Evolutionary conservation across 2,329 filamentous ascomycete species (phyloP), one percentile per base, ranked within the genome.

Genomic region (Alternaria alternata): DNA sequence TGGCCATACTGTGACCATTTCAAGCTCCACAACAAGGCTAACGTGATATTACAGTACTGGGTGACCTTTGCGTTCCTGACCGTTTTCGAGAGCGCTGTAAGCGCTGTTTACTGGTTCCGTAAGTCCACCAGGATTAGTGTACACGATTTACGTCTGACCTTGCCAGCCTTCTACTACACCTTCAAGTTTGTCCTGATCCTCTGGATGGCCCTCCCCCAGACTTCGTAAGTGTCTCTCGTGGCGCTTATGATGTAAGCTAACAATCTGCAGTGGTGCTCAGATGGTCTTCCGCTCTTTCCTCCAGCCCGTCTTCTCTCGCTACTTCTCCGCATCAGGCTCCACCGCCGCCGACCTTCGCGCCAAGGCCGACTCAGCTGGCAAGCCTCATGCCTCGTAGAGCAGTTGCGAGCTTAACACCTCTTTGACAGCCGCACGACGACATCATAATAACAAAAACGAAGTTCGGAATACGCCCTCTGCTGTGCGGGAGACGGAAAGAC

Each of bases 171-270:
- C 86, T 99, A 99, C 91, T 99, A 92, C 84, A 94, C 94, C 79
- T 98, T 99, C 91, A 99, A 99, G 88, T 97, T 99, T 79, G 85
- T 96, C 78, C 91, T 98, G 80, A 87, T 98, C 75, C 89, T 99
- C 80, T 99, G 95, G 95, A 93, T 99, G 84, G 89, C 94, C 73
- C 93, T 99, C 76, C 95, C 95, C 80, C 87, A 92, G 81, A 97
- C 96, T 85, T 86, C 86, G 94, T 97, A 90, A 79, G 90, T 84
- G 26, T 9, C 22, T 24, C 22, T 22, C n/a, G 4, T n/a, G 43
- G 42, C n/a, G 26, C 53, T 18, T 24, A 44, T 18, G 26, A 26
- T 22, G 32, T 26, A 34, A 54, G 22, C 65, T 68, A 48, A 73
- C 59, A 61, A 9, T 18, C 14, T 67, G 51, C 66, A 98, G 95